A percentile compares a stretch with the other conserved stretches of the same genome.
Evolutionary conservation across 805 yeast species (phyloP).

Genomic region (Starmerella stigmatis): DNA sequence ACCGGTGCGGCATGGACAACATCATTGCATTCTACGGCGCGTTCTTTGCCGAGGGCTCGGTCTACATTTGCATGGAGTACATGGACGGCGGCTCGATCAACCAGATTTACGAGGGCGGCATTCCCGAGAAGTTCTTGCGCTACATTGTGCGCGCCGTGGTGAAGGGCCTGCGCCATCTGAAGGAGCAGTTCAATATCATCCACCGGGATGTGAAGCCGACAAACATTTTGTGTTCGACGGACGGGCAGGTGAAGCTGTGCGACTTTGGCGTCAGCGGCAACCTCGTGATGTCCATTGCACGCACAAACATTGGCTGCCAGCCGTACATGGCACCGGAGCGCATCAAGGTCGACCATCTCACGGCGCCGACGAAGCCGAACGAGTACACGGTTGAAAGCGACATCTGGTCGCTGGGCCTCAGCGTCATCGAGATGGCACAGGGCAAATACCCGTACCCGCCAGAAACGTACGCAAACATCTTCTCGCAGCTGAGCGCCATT

Average conservation of each 20-base stretch:
- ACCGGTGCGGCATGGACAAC: conserved; percentile 78
- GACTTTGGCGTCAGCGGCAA: conserved; percentile 97
- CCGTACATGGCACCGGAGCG: conserved; percentile 98
- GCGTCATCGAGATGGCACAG: conserved; percentile 75
- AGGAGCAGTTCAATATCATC: conserved; percentile 83
- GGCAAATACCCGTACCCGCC: conserved; percentile 96
- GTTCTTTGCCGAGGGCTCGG: conserved; percentile 94
- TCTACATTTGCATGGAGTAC: conserved; percentile 94
- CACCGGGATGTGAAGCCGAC: conserved; percentile 97
- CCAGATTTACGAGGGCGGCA: conserved; percentile 66
- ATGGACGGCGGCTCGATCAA: conserved; percentile 96
- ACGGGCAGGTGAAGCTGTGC: conserved; percentile 82
- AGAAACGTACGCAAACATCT: conserved; percentile 80
- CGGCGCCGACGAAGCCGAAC: conserved; percentile 17
- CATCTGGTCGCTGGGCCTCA: conserved; percentile 87
- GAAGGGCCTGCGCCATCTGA: conserved; percentile 68
- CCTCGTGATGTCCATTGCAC: conserved; percentile 85
- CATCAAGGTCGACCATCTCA: conserved; percentile 36
- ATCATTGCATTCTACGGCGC: conserved; percentile 97
- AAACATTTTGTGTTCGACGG: conserved; percentile 69
- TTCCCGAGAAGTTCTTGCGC: conserved; percentile 72
- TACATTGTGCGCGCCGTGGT: conserved; percentile 71
- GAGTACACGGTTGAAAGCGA: conserved; percentile 88
- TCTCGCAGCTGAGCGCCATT: conserved; percentile 87
- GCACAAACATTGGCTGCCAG: conserved; percentile 95